phyloP scores from a whole-genome alignment of 805 yeast genomes.

The Yamadazyma sp. region DNA sequence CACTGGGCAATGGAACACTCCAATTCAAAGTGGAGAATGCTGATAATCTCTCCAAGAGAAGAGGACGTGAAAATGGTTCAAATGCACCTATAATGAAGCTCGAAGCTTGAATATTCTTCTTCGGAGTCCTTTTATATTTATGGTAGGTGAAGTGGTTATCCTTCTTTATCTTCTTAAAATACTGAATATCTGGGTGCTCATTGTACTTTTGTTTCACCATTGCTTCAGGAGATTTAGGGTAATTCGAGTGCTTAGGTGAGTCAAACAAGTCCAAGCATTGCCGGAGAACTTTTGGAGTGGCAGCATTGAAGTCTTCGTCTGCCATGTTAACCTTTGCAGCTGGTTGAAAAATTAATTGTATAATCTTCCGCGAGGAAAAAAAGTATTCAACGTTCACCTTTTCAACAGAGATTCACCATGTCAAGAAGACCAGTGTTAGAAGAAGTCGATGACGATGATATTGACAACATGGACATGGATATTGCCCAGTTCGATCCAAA shows the following conservation, averaged over 20 bases:
- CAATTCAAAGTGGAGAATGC: slow-evolving; percentile 50
- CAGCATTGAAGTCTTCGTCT: neutral
- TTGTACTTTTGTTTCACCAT: slow-evolving; percentile 13
- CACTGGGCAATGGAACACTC: slow-evolving; percentile 23
- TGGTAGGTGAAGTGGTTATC: slow-evolving; percentile 41
- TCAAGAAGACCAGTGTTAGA: slow-evolving; percentile 66
- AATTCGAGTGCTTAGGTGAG: slow-evolving; percentile 17
- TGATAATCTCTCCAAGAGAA: slow-evolving; percentile 39
- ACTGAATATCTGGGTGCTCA: slow-evolving; percentile 40
- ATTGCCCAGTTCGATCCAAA: slow-evolving; percentile 81
- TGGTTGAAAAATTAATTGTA: too few species aligned
- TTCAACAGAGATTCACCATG: slow-evolving; percentile 16
- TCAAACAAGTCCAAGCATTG: slow-evolving; percentile 24
- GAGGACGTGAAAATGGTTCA: slow-evolving; percentile 38
- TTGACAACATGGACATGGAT: slow-evolving; percentile 92
- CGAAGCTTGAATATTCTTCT: slow-evolving; percentile 13
- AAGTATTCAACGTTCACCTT: neutral
- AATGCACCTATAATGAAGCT: slow-evolving; percentile 21
- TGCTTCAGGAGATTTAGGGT: slow-evolving; percentile 17
- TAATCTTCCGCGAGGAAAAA: too few species aligned
- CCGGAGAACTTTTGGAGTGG: slow-evolving; percentile 25
- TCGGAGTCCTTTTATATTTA: slow-evolving; percentile 22
- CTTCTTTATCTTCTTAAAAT: slow-evolving; percentile 34
- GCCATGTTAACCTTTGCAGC: slow-evolving; percentile 1
- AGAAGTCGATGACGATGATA: slow-evolving; percentile 78